Percentiles rank a stretch among this genome's conserved stretches.
Evolutionary conservation across 441 rosid genomes (phyloP).

Genomic region (Dalechampia spathulata): DNA sequence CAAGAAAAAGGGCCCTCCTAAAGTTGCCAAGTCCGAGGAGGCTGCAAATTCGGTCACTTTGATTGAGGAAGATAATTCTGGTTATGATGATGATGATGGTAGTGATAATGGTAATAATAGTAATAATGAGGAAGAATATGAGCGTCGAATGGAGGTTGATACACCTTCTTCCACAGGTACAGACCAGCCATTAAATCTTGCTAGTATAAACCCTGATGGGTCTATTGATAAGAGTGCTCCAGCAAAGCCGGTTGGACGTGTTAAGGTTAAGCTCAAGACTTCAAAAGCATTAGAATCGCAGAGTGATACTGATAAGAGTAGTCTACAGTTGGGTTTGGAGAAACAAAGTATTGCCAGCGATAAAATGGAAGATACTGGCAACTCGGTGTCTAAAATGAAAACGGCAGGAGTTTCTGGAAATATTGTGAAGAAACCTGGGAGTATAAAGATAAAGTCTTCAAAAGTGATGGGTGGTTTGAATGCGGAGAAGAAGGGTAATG

Average conservation of each 20-base stretch:
- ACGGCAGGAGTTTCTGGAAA: slow-evolving; percentile 31
- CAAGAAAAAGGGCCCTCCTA: slow-evolving; percentile 31
- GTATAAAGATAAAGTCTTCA: slow-evolving; percentile 74
- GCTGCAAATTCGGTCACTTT: slow-evolving; percentile 24
- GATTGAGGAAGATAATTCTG: slow-evolving; percentile 46
- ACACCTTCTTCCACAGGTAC: slow-evolving; percentile 68
- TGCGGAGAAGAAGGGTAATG: slow-evolving; percentile 27
- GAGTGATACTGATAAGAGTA: slow-evolving; percentile 55
- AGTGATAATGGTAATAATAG: slow-evolving; percentile 19
- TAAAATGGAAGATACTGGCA: slow-evolving; percentile 52
- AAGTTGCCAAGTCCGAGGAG: slow-evolving; percentile 28
- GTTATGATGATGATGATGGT: slow-evolving; percentile 15
- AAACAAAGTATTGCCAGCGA: slow-evolving; percentile 36
- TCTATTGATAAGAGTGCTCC: slow-evolving; percentile 34
- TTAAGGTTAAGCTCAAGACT: slow-evolving; percentile 80
- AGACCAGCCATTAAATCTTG: slow-evolving; percentile 49
- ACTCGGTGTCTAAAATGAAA: slow-evolving; percentile 44
- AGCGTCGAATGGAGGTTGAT: slow-evolving; percentile 57
- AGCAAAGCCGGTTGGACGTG: slow-evolving; percentile 50
- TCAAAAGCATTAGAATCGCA: slow-evolving; percentile 47
- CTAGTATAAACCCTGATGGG: slow-evolving; percentile 45
- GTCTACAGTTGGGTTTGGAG: slow-evolving; percentile 43
- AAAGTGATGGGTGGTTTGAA: slow-evolving; percentile 36
- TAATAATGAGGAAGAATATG: slow-evolving; percentile 38
- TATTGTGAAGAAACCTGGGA: slow-evolving; percentile 58